Conservation (phyloP, 2,329 filamentous ascomycete genomes). For the Colletotrichum sp. region DNA sequence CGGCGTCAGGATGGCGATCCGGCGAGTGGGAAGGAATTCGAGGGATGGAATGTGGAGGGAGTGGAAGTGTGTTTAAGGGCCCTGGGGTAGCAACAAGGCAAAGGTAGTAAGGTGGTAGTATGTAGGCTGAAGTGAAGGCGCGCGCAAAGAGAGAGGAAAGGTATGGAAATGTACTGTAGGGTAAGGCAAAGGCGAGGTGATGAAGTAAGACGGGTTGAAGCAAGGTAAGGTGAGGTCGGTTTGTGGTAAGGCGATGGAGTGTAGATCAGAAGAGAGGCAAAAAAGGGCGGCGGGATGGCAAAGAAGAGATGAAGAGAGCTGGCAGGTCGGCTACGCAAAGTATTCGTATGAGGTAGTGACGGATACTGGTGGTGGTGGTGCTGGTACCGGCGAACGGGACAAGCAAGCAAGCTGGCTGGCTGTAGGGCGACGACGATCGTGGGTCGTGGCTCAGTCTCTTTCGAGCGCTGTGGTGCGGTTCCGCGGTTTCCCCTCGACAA, state of each 20-base stretch:
- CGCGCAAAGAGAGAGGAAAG: not conserved
- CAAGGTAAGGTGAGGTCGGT: not conserved
- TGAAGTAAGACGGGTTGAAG: not conserved
- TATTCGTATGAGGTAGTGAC: not conserved
- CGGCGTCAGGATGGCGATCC: not conserved
- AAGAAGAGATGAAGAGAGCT: not conserved
- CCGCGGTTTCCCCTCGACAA: constrained; percentile 3
- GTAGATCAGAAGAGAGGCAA: not conserved
- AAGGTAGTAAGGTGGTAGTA: constrained; percentile 6
- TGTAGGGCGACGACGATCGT: not conserved
- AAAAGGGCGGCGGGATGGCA: not conserved
- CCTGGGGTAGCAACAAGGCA: not conserved
- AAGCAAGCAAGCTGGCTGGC: not conserved
- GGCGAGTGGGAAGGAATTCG: not conserved
- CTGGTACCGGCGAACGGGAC: not conserved
- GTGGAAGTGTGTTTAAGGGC: not conserved
- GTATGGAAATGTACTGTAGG: not conserved
- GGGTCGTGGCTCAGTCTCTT: constrained; percentile 12
- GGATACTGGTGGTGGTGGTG: not conserved
- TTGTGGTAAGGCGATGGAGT: not conserved
- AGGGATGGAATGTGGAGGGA: constrained; percentile 16
- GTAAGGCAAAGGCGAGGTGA: not conserved
- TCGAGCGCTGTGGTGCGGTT: not conserved
- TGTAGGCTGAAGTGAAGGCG: constrained; percentile 20
- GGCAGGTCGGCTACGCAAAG: not conserved